A percentile compares a stretch with the other conserved stretches of the same genome.
phyloP scores from a whole-genome alignment of 179 eudicot genomes.

The Dionaea muscipula region DNA sequence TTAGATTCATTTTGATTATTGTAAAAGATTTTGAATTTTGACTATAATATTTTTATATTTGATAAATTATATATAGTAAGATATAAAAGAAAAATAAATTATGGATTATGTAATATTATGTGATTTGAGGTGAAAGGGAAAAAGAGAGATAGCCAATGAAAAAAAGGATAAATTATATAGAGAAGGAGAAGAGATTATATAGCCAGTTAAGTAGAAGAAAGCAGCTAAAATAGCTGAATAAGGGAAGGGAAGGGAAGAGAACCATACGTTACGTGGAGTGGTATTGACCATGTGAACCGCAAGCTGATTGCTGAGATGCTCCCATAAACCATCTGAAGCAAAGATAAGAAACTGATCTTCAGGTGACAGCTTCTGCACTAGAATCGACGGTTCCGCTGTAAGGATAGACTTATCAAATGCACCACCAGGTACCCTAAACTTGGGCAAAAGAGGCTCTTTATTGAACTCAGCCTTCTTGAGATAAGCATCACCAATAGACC shows the following conservation, averaged over 20 bases:
- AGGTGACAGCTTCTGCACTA: slow-evolving; percentile 44
- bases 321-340: slow-evolving; percentile 51
- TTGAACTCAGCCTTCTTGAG: slow-evolving; percentile 49
- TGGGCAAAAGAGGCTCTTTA: slow-evolving; percentile 34
- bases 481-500: slow-evolving; percentile 70
- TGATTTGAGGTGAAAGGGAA: no score
- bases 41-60: no score
- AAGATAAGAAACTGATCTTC: slow-evolving; percentile 53
- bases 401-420: slow-evolving; percentile 61
- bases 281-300: slow-evolving; percentile 70
- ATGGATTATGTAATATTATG: no score
- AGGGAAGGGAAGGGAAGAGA: slow-evolving; percentile 5
- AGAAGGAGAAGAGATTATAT: no score
- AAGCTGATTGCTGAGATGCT: slow-evolving; percentile 75
- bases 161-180: no score
- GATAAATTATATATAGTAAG: no score
- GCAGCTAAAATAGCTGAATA: no score
- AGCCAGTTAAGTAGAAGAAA: no score
- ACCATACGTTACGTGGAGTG: slow-evolving; percentile 54
- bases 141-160: no score
- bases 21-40: no score
- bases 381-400: slow-evolving; percentile 63
- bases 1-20: no score
- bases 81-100: no score
- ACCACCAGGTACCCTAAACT: slow-evolving; percentile 37